Evolutionary conservation across 192 early-diverging fungal species (phyloP).

Genomic region (Backusella morwellensis): DNA sequence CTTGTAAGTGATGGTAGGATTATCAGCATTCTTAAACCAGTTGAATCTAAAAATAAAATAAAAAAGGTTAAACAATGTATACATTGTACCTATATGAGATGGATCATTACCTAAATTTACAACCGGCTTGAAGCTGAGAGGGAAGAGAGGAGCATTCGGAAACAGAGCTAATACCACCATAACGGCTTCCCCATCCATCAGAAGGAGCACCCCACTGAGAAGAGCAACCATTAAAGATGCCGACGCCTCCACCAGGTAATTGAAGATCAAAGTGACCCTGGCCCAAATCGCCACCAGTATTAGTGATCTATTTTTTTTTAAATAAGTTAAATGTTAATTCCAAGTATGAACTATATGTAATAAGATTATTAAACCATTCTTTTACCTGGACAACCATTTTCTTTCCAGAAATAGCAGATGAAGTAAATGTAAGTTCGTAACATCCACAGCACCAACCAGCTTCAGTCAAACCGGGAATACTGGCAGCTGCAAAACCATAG

Average conservation of each 20-base stretch:
- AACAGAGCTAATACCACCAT: conserved; percentile 18
- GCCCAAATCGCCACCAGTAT: conserved; percentile 28
- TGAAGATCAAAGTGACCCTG: conserved; percentile 30
- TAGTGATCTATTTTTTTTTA: conserved; percentile 13
- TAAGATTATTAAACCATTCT: background rate
- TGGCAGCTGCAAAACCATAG: conserved; percentile 33
- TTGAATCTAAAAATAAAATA: conserved; percentile 12
- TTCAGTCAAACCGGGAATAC: conserved; percentile 19
- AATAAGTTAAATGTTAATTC: background rate
- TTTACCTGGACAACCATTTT: conserved; percentile 29
- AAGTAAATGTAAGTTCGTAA: conserved; percentile 28
- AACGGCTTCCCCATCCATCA: conserved; percentile 17
- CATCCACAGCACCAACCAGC: conserved; percentile 27
- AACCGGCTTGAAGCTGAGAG: conserved; percentile 22
- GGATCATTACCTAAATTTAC: conserved; percentile 13
- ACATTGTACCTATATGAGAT: background rate
- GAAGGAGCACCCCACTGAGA: conserved; percentile 17
- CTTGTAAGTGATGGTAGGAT: conserved; percentile 20
- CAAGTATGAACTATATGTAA: background rate
- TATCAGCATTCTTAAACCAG: conserved; percentile 29
- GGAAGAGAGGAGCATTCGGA: conserved; percentile 17
- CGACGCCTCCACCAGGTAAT: conserved; percentile 31
- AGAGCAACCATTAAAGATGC: conserved; percentile 27
- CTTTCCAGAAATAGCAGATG: conserved; percentile 17
- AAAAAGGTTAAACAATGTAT: background rate